Evolutionary conservation across 2,329 filamentous ascomycete species (phyloP), one percentile per base, ranked within the genome.

Genomic region (Ophiostoma montium): DNA sequence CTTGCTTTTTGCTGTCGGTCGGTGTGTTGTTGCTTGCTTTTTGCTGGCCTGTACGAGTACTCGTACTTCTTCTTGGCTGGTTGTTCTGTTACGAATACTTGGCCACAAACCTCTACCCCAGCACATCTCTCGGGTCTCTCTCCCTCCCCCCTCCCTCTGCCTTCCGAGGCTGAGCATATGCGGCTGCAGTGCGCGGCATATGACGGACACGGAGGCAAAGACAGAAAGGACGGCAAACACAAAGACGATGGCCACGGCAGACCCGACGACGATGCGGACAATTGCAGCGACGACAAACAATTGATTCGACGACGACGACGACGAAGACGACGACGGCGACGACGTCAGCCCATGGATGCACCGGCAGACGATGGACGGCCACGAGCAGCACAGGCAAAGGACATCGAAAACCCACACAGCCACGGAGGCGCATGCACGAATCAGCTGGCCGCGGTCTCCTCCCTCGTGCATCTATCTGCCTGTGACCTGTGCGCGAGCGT

Each of bases 1-100:
- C n/a, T 66, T 70, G 23, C 23, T 64, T 52, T 69, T 58, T 30
- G 12, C 10, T 41, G 27, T 15, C 30, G 15, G 15, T 9, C 10
- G 39, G 16, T 30, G 10, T n/a, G 5, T 31, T 30, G 3, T 42
- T 13, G 18, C 18, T 33, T 16, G 5, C 16, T 31, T 30, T 33
- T 35, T 35, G 30, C 30, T 47, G 23, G 23, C 23, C 5, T n/a
- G n/a, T n/a, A n/a, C n/a, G n/a, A n/a, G n/a, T n/a, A n/a, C n/a
- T n/a, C n/a, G n/a, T n/a, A 8, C 23, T 27, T 27, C 23, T 27
- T 27, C 8, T 27, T 8, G 8, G 23, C 23, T 27, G 5, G 23
- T 27, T 27, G 23, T 27, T 27, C 23, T 27, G n/a, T n/a, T n/a
- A n/a, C n/a, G n/a, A n/a, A n/a, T n/a, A n/a, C 23, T 27, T 27